Evolutionary conservation across 495 filamentous ascomycete genomes (phyloP), one percentile per base, ranked within the genome.

Genomic region (Lasiosphaeriaceae sp.): DNA sequence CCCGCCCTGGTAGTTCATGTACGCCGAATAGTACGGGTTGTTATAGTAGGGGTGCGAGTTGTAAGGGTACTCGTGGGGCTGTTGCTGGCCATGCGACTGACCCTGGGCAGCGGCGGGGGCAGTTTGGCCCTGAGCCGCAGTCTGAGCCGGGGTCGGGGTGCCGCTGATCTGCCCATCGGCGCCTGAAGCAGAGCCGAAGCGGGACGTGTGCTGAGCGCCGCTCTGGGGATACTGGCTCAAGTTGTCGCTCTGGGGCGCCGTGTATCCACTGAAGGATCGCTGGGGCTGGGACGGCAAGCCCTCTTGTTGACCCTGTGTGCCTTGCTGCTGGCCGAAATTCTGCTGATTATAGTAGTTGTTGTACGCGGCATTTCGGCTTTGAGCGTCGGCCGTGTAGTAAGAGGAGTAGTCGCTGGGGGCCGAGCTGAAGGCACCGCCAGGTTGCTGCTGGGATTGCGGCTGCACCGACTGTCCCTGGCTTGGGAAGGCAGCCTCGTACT

Each of bases 341-440:
- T 78, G 77, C 51, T 84, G 80, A 16, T 80, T 77, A 65, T 96
- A 94, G 70, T 89, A 92, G 71, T 86, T 88, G 58, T 83, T 81
- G 71, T 92, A 94, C 11, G 83, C 79, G 67, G 83, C 79, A 67
- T 85, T 83, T 43, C 92, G 85, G 54, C 75, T 77, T 65, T 90
- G 87, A 49, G 87, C 83, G 58, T 92, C 89, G n/a, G 87, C 83
- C 3, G 88, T 87, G 64, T 96, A 94, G 76, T 96, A 96, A 0
- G 86, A 86, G 19, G 89, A 89, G 62, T 87, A 93, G 43, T 96
- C 88, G 70, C 80, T 85, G 43, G 89, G 86, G 11, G 88, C 88
- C 29, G 90, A 87, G 64, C 86, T 89, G 65, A 83, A 83, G 41
- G 77, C 80, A 11, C 79, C 82, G 52, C 74, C 73, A n/a, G 85